phyloP scores from a whole-genome alignment of 164 flowering plant species.

The Aristolochia contorta region DNA sequence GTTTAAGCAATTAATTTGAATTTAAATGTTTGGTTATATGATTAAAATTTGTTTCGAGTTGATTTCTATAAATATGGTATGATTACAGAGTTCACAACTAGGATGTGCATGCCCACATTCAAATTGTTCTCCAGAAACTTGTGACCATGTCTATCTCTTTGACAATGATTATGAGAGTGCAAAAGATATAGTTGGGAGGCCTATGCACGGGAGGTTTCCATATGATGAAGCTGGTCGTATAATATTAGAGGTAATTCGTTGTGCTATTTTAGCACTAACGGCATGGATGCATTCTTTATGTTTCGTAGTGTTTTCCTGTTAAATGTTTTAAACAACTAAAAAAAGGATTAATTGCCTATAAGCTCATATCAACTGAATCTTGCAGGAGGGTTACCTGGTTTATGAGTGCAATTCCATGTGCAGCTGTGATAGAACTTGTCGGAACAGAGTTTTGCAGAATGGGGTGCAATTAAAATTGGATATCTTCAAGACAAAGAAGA shows the following conservation, averaged over 20 bases:
- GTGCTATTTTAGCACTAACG: background rate
- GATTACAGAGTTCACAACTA: conserved; percentile 61
- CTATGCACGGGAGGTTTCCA: conserved; percentile 81
- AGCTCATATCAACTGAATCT: conserved; percentile 2
- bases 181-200: conserved; percentile 63
- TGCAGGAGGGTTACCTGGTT: conserved; percentile 85
- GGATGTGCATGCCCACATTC: conserved; percentile 64
- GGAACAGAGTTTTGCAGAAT: conserved; percentile 86
- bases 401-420: conserved; percentile 88
- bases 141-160: conserved; percentile 95
- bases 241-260: conserved; percentile 62
- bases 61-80: background rate
- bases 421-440: conserved; percentile 62
- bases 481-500: conserved; percentile 71
- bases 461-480: conserved; percentile 76
- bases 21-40: background rate
- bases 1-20: background rate
- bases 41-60: too few relatives aligned
- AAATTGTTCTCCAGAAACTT: conserved; percentile 54
- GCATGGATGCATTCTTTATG: too few relatives aligned
- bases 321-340: too few relatives aligned
- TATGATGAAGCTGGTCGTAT: conserved; percentile 72
- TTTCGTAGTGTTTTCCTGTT: too few relatives aligned
- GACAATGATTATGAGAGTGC: conserved; percentile 85
- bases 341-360: too few relatives aligned